phyloP scores from a whole-genome alignment of 1,284 basidiomycete genomes.

The Fomitiporia mediterranea region DNA sequence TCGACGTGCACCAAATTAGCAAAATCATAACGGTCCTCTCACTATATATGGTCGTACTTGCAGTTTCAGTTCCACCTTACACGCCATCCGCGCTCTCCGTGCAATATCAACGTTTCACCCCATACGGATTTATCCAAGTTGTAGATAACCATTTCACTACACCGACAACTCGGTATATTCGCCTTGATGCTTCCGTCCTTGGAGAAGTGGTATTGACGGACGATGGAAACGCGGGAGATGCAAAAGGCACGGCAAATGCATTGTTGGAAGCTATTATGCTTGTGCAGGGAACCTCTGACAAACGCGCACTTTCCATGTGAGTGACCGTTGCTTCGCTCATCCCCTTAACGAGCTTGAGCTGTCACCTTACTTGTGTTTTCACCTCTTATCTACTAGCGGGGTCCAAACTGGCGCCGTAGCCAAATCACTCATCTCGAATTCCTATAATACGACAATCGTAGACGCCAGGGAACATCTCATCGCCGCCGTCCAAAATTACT shows the following conservation, averaged over 20 bases:
- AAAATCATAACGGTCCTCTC: slow-evolving; percentile 8
- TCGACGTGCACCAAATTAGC: background rate
- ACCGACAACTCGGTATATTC: slow-evolving; percentile 1
- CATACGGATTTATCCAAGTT: slow-evolving; percentile 10
- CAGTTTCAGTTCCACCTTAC: slow-evolving; percentile 9
- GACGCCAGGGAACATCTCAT: background rate
- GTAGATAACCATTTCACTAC: background rate
- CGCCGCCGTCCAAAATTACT: background rate
- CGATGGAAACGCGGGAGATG: background rate
- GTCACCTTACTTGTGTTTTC: background rate
- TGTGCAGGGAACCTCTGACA: background rate
- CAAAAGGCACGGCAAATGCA: background rate
- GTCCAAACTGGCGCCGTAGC: background rate
- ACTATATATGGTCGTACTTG: slow-evolving; percentile 5
- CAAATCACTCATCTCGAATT: slow-evolving; percentile 6
- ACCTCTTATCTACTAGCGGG: slow-evolving; percentile 3
- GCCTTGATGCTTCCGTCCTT: slow-evolving; percentile 6
- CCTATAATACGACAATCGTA: slow-evolving; percentile 12
- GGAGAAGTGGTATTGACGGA: background rate
- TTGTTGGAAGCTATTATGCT: background rate
- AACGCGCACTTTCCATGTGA: slow-evolving; percentile 10
- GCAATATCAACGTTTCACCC: slow-evolving; percentile 7
- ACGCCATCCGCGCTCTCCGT: slow-evolving; percentile 7
- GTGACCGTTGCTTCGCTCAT: no score
- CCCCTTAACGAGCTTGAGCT: background rate